Percentiles rank a stretch among this genome's conserved stretches.
phyloP scores from a whole-genome alignment of 2,329 filamentous ascomycete genomes.

The Zasmidium cellare region DNA sequence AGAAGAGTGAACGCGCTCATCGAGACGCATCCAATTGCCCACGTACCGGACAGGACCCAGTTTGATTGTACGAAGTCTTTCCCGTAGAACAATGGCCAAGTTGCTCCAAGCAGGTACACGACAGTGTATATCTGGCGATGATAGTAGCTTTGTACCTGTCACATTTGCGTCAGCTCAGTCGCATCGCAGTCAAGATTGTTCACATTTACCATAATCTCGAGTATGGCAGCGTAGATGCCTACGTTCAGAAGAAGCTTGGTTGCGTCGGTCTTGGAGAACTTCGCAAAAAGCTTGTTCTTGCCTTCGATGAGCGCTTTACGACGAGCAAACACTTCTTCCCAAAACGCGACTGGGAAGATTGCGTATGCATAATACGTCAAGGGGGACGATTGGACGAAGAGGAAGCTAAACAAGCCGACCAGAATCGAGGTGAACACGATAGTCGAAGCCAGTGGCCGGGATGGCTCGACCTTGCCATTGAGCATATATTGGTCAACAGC shows the following conservation, averaged over 20 bases:
- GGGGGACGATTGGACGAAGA: conserved; percentile 77
- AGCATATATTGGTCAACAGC: conserved; percentile 88
- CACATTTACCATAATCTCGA: conserved; percentile 69
- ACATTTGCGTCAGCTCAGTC: background rate
- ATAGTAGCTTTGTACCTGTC: conserved; percentile 85
- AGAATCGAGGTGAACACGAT: conserved; percentile 74
- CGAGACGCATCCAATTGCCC: conserved; percentile 72
- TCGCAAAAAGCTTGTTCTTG: conserved; percentile 65
- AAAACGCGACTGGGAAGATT: conserved; percentile 90
- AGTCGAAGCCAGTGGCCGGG: conserved; percentile 60
- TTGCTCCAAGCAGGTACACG: conserved; percentile 71
- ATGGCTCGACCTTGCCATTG: conserved; percentile 64
- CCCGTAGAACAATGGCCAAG: conserved; percentile 79
- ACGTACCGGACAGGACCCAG: conserved; percentile 63
- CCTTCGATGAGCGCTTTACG: conserved; percentile 69
- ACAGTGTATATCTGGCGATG: conserved; percentile 82
- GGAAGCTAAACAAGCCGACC: conserved; percentile 73
- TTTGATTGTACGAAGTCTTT: conserved; percentile 69
- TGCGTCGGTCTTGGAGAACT: conserved; percentile 60
- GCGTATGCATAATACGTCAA: conserved; percentile 86
- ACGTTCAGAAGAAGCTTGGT: conserved; percentile 64
- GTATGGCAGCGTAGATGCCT: conserved; percentile 68
- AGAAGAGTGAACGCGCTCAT: conserved; percentile 93
- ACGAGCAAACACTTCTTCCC: conserved; percentile 89
- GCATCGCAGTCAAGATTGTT: too few relatives aligned